Base-by-base conservation (phyloP, 176 grass and related monocot genomes). In the Elymus sibiricus region DNA sequence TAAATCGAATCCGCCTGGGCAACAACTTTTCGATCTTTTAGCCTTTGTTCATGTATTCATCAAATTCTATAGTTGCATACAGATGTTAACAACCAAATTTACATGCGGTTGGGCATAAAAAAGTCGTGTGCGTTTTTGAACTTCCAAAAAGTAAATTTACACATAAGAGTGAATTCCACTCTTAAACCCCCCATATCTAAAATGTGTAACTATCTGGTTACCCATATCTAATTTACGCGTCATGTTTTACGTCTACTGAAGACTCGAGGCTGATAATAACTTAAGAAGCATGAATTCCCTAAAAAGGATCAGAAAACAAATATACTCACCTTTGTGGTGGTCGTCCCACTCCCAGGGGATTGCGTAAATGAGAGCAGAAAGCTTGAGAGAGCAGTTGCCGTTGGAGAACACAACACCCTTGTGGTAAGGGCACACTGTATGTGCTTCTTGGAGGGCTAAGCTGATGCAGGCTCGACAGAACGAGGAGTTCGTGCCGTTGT, bases 321-420 rank as follows among this genome's bases (percentile, higher is more conserved):
- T 71, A 21, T 5, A 15, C n/a, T 82, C 49, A 46, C 70, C 70
- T 74, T 74, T 46, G 70, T 9, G 7, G n/a, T 14, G 22, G 26
- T 46, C 6, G 12, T 27, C 10, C 40, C 13, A 3, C 44, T 47
- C 44, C 13, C 4, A 47, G 44, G 44, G 44, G 44, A 5, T 47
- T 14, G 12, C 4, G 44, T 27, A 40, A 19, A 58, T 16, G 65
- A 56, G 32, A 55, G 4, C 22, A 58, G n/a, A 39, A 47, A 82
- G 49, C 13, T 38, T 26, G 40, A 82, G 80, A 56, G 64, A 82
- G 64, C 46, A 70, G 47, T 82, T 82, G 46, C 12, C 31, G 22
- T 82, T 58, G 80, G 9, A 39, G 31, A 82, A 38, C 46, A 39
- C n/a, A 7, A 19, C 22, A 35, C 17, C n/a, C 14, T 27, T 19